phyloP scores from a whole-genome alignment of 164 flowering plant genomes.

The Vitis amurensis region DNA sequence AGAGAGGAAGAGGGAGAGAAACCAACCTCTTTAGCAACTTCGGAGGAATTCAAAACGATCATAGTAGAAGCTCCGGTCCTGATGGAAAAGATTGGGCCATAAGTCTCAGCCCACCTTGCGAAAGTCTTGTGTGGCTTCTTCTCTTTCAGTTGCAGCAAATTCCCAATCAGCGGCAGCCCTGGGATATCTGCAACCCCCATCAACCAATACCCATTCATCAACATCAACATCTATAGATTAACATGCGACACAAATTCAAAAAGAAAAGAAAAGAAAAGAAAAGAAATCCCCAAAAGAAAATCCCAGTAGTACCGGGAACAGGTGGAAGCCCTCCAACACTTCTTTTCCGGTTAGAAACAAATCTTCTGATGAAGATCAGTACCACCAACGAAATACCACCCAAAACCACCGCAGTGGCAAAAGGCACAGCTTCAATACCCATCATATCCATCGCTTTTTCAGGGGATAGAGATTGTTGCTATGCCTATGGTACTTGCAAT shows the following conservation, averaged over 20 bases:
- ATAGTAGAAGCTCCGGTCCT: conserved; percentile 64
- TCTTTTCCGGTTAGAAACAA: conserved; percentile 1
- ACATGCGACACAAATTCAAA: not conserved
- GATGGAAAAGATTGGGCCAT: conserved; percentile 82
- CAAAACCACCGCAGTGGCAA: conserved; percentile 21
- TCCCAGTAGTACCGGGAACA: conserved; percentile 30
- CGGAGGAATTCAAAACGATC: conserved; percentile 67
- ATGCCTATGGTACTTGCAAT: not conserved
- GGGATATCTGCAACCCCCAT: conserved; percentile 53
- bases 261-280: not conserved
- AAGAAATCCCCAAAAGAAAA: not conserved
- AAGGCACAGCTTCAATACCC: conserved; percentile 17
- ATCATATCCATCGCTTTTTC: no score
- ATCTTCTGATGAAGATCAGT: not conserved
- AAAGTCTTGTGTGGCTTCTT: conserved; percentile 84
- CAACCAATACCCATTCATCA: not conserved
- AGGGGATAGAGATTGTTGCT: no score
- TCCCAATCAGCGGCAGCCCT: conserved; percentile 76
- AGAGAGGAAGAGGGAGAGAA: no score
- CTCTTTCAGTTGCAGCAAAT: conserved; percentile 69
- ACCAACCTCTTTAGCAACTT: conserved; percentile 79
- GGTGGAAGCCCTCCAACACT: conserved; percentile 12
- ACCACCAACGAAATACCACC: conserved; percentile 19
- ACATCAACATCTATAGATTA: not conserved
- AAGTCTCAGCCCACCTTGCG: conserved; percentile 58